Conservation (phyloP, 495 filamentous ascomycete species). For the Neurospora sp. region DNA sequence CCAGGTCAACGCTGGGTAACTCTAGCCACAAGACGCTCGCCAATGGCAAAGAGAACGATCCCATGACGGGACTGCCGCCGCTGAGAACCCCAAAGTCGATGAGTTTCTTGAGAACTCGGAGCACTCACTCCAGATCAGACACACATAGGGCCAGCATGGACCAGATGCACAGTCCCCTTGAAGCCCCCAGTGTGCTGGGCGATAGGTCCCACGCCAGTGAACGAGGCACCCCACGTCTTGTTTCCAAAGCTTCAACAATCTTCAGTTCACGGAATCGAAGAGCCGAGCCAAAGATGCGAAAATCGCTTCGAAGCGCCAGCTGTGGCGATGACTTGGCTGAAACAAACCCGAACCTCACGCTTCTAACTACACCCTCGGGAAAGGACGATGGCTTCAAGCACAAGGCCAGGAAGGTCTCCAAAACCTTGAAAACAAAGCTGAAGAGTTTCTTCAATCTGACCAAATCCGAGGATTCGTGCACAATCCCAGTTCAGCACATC, state of each 20-base stretch:
- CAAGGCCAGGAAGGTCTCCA: slow-evolving; percentile 51
- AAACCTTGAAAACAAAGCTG: slow-evolving; percentile 50
- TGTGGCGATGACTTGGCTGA: slow-evolving; percentile 22
- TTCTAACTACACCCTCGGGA: background rate
- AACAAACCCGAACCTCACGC: slow-evolving; percentile 12
- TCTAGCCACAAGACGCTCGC: slow-evolving; percentile 8
- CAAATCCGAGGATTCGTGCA: slow-evolving; percentile 27
- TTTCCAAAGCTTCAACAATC: slow-evolving; percentile 38
- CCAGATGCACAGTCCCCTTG: background rate
- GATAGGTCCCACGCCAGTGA: background rate
- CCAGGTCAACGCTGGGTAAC: slow-evolving; percentile 4
- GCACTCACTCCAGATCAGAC: slow-evolving; percentile 11
- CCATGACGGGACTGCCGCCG: background rate
- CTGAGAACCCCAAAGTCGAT: slow-evolving; percentile 46
- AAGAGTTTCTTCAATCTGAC: slow-evolving; percentile 47
- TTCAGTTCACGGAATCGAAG: slow-evolving; percentile 33
- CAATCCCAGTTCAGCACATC: slow-evolving; percentile 41
- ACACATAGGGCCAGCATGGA: background rate
- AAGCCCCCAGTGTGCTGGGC: background rate
- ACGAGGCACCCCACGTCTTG: slow-evolving; percentile 11
- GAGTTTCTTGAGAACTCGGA: slow-evolving; percentile 48
- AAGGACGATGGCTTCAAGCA: slow-evolving; percentile 34
- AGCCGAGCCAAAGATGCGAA: slow-evolving; percentile 42
- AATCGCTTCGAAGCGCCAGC: slow-evolving; percentile 45
- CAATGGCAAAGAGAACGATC: slow-evolving; percentile 10